Percentiles rank a stretch among this genome's conserved stretches.
These are phyloP conservation scores for Chlorociboria aeruginascens DNA, from an alignment of 495 filamentous ascomycete genomes.

Conservation along the genomic window DNA sequence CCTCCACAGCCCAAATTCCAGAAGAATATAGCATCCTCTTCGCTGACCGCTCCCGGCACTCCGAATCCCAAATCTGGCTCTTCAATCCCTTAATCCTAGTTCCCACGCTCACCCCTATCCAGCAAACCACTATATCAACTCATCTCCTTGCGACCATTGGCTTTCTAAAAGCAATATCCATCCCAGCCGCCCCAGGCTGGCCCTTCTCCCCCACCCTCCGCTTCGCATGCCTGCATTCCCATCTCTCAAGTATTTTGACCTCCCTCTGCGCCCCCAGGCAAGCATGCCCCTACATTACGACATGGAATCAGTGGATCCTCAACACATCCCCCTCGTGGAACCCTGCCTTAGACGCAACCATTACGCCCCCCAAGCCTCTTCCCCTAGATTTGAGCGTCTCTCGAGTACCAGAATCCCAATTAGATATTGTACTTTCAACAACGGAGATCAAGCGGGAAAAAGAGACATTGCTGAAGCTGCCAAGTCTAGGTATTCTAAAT, in stretches of 20 bases:
- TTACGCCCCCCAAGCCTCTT: neutral
- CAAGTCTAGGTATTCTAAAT: constrained; percentile 14
- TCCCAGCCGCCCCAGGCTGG: constrained; percentile 17
- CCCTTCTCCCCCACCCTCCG: constrained; percentile 12
- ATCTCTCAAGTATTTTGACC: neutral
- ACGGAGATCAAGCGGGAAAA: constrained; percentile 10
- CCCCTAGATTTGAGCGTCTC: constrained; percentile 7
- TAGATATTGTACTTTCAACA: constrained; percentile 16
- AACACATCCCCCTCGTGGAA: neutral
- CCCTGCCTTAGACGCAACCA: neutral
- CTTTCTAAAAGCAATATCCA: constrained; percentile 10
- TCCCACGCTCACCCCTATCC: neutral
- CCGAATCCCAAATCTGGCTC: constrained; percentile 19
- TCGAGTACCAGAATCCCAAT: constrained; percentile 11
- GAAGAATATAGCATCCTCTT: constrained; percentile 16
- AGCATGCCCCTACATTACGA: constrained; percentile 2
- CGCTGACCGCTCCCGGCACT: constrained; percentile 14
- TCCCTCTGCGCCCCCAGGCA: constrained; percentile 2
- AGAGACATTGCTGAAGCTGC: constrained; percentile 7
- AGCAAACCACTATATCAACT: neutral
- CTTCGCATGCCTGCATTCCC: constrained; percentile 11
- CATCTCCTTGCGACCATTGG: constrained; percentile 7
- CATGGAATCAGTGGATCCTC: constrained; percentile 13
- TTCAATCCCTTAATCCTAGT: constrained; percentile 13
- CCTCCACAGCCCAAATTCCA: neutral